These are phyloP conservation scores for Aspergillus sp. DNA, from an alignment of 2,329 filamentous ascomycete genomes.

Conservation along the genomic window DNA sequence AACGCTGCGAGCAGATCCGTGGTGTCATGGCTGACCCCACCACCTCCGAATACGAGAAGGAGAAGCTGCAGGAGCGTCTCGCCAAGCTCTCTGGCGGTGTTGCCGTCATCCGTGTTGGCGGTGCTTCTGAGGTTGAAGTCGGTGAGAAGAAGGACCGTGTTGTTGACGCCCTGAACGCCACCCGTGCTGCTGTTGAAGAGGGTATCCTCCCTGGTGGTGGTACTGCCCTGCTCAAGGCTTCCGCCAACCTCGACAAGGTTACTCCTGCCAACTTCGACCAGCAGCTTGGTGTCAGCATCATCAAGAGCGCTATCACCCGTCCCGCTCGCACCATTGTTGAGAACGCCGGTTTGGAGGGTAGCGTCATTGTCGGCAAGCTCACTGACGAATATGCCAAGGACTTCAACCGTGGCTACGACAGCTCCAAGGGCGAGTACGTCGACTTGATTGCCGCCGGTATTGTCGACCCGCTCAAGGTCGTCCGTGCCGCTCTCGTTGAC, in stretches of 20 bases:
- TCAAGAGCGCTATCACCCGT: conserved; percentile 96
- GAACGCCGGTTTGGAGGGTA: conserved; percentile 93
- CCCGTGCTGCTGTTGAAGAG: conserved; percentile 95
- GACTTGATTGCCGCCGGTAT: conserved; percentile 98
- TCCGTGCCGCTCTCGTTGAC: conserved; percentile 89
- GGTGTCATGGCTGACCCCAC: conserved; percentile 88
- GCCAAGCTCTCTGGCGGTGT: conserved; percentile 98
- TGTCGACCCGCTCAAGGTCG: conserved; percentile 98
- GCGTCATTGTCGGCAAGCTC: conserved; percentile 95
- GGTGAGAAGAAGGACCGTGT: conserved; percentile 99
- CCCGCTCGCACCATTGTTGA: conserved; percentile 93
- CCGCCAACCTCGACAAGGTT: conserved; percentile 71
- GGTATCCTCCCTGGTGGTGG: conserved; percentile 98
- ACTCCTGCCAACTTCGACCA: conserved; percentile 97
- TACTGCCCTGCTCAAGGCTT: conserved; percentile 95
- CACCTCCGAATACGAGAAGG: conserved; percentile 99
- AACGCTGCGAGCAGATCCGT: conserved; percentile 98
- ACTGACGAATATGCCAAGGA: conserved; percentile 83
- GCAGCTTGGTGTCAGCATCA: conserved; percentile 92
- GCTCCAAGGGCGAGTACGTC: conserved; percentile 92
- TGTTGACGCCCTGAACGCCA: conserved; percentile 95
- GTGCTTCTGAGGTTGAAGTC: conserved; percentile 95
- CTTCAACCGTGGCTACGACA: conserved; percentile 98
- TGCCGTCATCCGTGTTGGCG: conserved; percentile 98
- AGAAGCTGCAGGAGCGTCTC: conserved; percentile 99